Conservation (phyloP, 192 early-diverging fungal species). For the Funneliformis mosseae region DNA sequence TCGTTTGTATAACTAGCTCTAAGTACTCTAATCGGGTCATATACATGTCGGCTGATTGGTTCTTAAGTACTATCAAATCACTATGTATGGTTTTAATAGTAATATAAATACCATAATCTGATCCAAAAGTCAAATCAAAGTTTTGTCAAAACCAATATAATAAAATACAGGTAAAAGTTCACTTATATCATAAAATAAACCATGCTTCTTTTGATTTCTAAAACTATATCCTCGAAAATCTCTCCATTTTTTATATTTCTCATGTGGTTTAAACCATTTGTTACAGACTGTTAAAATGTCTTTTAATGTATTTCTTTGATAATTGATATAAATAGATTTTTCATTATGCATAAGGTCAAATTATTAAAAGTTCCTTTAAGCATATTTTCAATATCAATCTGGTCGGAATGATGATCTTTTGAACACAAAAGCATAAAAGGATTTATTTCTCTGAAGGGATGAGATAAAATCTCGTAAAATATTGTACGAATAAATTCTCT, state of each 20-base stretch:
- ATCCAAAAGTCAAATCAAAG: background rate
- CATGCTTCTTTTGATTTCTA: too few species aligned
- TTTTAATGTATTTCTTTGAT: background rate
- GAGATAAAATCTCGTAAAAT: too few species aligned
- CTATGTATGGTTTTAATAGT: background rate
- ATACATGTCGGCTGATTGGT: background rate
- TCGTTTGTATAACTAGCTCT: background rate
- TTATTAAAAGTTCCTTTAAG: background rate
- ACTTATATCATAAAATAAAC: too few species aligned
- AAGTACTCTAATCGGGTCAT: background rate
- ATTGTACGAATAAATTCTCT: too few species aligned
- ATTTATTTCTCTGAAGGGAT: too few species aligned
- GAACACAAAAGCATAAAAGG: conserved; percentile 32
- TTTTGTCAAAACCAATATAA: too few species aligned
- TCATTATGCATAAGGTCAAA: background rate
- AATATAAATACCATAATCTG: background rate
- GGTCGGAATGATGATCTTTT: too few species aligned
- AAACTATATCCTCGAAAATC: too few species aligned
- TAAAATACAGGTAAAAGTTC: too few species aligned
- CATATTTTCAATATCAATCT: too few species aligned
- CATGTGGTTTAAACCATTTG: background rate
- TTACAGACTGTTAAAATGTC: background rate
- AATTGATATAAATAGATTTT: too few species aligned
- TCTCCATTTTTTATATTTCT: too few species aligned
- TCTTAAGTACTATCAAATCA: background rate